Evolutionary conservation across 495 filamentous ascomycete species (phyloP).

Genomic region (Niebla homalea): DNA sequence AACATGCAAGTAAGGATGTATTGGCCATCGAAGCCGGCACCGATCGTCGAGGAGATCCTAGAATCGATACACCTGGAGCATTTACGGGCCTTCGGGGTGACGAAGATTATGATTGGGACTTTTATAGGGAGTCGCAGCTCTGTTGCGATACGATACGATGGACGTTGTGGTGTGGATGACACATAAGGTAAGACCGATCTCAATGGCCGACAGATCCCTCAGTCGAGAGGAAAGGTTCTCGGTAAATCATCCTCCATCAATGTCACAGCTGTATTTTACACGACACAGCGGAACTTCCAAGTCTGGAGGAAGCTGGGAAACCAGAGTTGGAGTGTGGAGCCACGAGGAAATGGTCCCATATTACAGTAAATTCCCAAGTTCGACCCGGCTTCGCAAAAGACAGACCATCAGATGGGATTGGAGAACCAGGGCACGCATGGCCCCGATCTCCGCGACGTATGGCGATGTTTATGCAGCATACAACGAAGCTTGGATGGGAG

Average conservation of each 20-base stretch:
- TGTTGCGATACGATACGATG: neutral
- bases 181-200: conserved; percentile 7
- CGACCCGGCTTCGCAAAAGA: conserved; percentile 26
- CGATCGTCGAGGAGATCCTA: conserved; percentile 29
- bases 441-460: conserved; percentile 27
- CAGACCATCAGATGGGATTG: conserved; percentile 9
- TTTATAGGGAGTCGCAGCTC: conserved; percentile 35
- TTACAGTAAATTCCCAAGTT: conserved; percentile 24
- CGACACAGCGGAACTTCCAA: conserved; percentile 26
- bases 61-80: conserved; percentile 32
- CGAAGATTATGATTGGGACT: conserved; percentile 41
- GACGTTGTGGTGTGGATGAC: no score
- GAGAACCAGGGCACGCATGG: conserved; percentile 19
- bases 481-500: conserved; percentile 23
- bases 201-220: conserved; percentile 13
- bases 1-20: conserved; percentile 26
- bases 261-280: conserved; percentile 31
- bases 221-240: conserved; percentile 38
- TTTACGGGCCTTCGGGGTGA: conserved; percentile 33
- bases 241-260: conserved; percentile 45
- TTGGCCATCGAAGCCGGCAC: conserved; percentile 42
- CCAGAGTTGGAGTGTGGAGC: conserved; percentile 10
- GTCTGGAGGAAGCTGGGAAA: conserved; percentile 39
- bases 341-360: conserved; percentile 24
- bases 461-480: conserved; percentile 20